A percentile compares a stretch with the other conserved stretches of the same genome.
phyloP scores from a whole-genome alignment of 257 asterid species.

The Solanum verrucosum region DNA sequence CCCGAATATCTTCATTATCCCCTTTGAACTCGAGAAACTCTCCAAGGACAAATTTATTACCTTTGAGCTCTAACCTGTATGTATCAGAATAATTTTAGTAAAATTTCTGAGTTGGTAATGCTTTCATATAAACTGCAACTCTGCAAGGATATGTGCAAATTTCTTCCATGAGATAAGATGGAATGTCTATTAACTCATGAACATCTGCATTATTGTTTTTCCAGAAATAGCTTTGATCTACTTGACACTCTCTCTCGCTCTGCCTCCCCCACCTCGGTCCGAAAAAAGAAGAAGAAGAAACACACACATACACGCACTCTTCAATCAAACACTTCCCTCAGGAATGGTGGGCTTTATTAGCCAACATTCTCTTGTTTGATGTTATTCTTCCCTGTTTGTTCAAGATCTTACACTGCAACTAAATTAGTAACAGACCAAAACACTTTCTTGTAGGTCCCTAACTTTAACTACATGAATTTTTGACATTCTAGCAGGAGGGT shows the following conservation, averaged over 20 bases:
- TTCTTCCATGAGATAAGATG: not conserved
- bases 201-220: not conserved
- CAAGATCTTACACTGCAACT: not conserved
- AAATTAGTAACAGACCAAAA: not conserved
- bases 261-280: not conserved
- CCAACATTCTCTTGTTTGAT: not conserved
- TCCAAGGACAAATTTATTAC: conserved; percentile 64
- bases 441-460: not conserved
- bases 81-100: not conserved
- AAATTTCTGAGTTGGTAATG: not conserved
- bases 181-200: not conserved
- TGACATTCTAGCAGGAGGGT: not conserved
- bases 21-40: conserved; percentile 90
- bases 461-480: not conserved
- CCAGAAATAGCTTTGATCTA: not conserved
- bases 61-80: conserved; percentile 81
- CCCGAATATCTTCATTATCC: conserved; percentile 64
- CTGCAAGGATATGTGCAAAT: not conserved
- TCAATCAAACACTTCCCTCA: not conserved
- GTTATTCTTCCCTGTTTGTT: not conserved
- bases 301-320: not conserved
- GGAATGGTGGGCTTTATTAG: not conserved
- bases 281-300: not conserved
- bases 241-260: not conserved
- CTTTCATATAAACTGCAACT: not conserved